Percentiles rank a stretch among this genome's conserved stretches.
Conservation (phyloP, 106 monocot species). For the Platanthera zijinensis region DNA sequence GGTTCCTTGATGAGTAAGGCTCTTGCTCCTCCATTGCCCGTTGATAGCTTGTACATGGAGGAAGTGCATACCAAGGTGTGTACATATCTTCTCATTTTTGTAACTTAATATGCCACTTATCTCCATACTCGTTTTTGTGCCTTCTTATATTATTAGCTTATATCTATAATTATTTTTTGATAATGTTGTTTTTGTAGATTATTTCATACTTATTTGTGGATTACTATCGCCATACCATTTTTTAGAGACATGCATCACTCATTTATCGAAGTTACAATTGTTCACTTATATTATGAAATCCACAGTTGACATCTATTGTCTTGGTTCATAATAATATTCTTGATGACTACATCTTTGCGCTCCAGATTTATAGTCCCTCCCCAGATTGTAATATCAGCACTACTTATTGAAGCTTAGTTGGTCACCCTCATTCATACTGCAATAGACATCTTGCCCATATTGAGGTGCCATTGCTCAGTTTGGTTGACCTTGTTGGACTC, state of each 20-base stretch:
- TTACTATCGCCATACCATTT: background rate
- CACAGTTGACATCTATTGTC: background rate
- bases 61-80: slow-evolving; percentile 88
- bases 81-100: background rate
- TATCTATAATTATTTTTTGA: no score
- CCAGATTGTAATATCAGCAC: background rate
- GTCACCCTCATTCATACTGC: background rate
- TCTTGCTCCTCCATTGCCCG: slow-evolving; percentile 65
- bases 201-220: background rate
- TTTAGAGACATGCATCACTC: background rate
- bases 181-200: no score
- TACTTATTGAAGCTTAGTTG: background rate
- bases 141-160: background rate
- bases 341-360: background rate
- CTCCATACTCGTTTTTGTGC: background rate
- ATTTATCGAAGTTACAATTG: background rate
- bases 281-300: background rate
- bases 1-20: slow-evolving; percentile 83
- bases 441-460: background rate
- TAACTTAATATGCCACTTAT: background rate
- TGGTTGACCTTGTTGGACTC: no score
- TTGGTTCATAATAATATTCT: background rate
- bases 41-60: slow-evolving; percentile 88
- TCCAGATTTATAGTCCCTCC: background rate
- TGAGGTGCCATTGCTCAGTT: background rate